Base-by-base conservation (phyloP, 1,284 basidiomycete species). In the Puccinia coronata region DNA sequence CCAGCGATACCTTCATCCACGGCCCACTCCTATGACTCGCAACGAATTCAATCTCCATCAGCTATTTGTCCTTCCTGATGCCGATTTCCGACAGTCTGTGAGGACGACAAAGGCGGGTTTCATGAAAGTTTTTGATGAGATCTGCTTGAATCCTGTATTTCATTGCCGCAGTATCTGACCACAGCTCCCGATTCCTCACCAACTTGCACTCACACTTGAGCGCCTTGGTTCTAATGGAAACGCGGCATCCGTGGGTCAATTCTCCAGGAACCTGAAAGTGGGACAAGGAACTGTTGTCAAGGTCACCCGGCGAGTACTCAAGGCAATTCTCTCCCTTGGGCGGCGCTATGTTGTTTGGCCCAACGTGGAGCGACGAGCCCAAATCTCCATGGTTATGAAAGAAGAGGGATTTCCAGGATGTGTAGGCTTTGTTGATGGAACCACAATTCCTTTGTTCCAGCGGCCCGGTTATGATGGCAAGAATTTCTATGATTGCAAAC, bases 341-440 rank as follows among this genome's bases (percentile, higher is more conserved):
- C n/a, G 14, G 6, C 25, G 47, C 3, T 76, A 61, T 12, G 20
- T 76, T 25, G 34, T 23, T 6, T 76, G 73, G 73, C 55, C 73
- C 23, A 31, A 76, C 47, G 23, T 11, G 1, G 36, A 1, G 12
- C 43, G 41, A 3, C 9, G 39, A 4, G 14, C 11, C 4, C 12
- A 43, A 39, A 76, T 76, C 5, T 59, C 55, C 8, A 18, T 47
- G 25, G 73, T 61, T 11, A 61, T 76, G 53, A 63, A n/a, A 25
- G 8, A 51, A 8, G 57, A 76, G 16, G 72, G 51, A 2, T 73
- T 73, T 36, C 2, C 12, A 5, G 31, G 39, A 16, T 73, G 71
- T 73, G 51, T 73, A 9, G 71, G 72, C 2, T 75, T 75, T n/a
- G 53, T 75, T 14, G 51, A 74, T 55, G 71, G 51, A 41, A 74